phyloP scores from a whole-genome alignment of 768 basidiomycete species.

The Russula ochroleuca region DNA sequence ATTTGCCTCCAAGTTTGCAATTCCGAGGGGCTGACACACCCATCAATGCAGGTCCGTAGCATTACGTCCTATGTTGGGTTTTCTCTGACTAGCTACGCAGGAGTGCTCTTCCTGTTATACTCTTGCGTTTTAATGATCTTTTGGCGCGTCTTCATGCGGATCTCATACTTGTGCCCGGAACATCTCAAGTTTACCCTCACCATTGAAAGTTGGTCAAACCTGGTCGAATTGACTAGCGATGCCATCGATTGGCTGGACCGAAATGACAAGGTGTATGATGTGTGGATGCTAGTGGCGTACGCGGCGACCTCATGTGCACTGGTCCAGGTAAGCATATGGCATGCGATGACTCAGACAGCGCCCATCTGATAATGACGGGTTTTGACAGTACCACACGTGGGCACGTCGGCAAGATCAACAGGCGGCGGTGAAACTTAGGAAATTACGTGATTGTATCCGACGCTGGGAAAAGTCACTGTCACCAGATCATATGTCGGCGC shows the following conservation, averaged over 20 bases:
- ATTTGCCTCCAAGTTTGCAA: slow-evolving; percentile 71
- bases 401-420: slow-evolving; percentile 74
- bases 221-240: slow-evolving; percentile 70
- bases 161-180: slow-evolving; percentile 86
- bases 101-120: slow-evolving; percentile 83
- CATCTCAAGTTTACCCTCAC: slow-evolving; percentile 85
- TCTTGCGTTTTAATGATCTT: slow-evolving; percentile 93
- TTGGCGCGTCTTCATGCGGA: slow-evolving; percentile 97
- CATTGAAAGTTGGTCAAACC: slow-evolving; percentile 70
- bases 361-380: not conserved
- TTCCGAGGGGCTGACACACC: slow-evolving; percentile 70
- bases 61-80: not conserved
- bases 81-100: slow-evolving; percentile 37
- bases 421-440: slow-evolving; percentile 69
- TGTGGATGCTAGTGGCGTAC: slow-evolving; percentile 84
- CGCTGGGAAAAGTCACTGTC: slow-evolving; percentile 85
- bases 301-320: slow-evolving; percentile 85
- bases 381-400: slow-evolving; percentile 84
- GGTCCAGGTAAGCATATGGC: slow-evolving; percentile 61
- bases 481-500: slow-evolving; percentile 90
- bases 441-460: slow-evolving; percentile 77
- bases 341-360: not conserved
- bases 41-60: slow-evolving; percentile 57
- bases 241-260: slow-evolving; percentile 86
- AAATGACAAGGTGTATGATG: slow-evolving; percentile 77